Conservation (phyloP, 2,329 filamentous ascomycete species). For the Cercospora sojina region DNA sequence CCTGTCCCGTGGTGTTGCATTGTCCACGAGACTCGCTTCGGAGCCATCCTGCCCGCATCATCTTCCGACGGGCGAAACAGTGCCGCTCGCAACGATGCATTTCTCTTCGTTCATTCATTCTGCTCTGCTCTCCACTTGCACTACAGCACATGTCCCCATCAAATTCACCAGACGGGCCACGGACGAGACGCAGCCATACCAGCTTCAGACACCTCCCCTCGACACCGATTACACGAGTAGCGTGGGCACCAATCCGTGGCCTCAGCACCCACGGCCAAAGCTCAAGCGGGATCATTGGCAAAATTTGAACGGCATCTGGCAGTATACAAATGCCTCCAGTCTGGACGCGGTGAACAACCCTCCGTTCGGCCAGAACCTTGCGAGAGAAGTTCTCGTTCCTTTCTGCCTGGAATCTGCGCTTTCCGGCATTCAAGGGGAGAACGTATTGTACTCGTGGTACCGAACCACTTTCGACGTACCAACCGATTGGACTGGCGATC, state of each 20-base stretch:
- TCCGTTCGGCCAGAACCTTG: conserved; percentile 47
- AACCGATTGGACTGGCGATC: conserved; percentile 47
- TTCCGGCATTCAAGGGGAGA: conserved; percentile 44
- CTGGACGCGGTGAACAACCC: conserved; percentile 44
- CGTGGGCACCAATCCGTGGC: conserved; percentile 54
- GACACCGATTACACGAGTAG: conserved; percentile 53
- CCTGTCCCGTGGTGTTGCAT: background rate
- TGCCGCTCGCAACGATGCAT: conserved; percentile 8
- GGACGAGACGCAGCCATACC: conserved; percentile 35
- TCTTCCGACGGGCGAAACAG: background rate
- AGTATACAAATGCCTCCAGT: conserved; percentile 45
- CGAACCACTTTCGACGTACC: conserved; percentile 55
- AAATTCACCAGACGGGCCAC: conserved; percentile 4
- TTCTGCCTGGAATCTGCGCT: conserved; percentile 57
- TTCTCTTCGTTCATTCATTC: background rate
- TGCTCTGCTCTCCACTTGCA: conserved; percentile 2
- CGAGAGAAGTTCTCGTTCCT: conserved; percentile 51
- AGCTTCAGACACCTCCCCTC: conserved; percentile 43
- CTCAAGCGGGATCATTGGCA: conserved; percentile 55
- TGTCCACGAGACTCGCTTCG: background rate
- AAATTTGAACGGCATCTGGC: conserved; percentile 59
- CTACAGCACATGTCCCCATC: background rate
- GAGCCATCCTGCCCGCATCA: background rate
- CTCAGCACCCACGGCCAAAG: conserved; percentile 53
- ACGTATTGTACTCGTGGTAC: conserved; percentile 37